Conservation (phyloP, 495 filamentous ascomycete species). For the Sphaerosporella brunnea region DNA sequence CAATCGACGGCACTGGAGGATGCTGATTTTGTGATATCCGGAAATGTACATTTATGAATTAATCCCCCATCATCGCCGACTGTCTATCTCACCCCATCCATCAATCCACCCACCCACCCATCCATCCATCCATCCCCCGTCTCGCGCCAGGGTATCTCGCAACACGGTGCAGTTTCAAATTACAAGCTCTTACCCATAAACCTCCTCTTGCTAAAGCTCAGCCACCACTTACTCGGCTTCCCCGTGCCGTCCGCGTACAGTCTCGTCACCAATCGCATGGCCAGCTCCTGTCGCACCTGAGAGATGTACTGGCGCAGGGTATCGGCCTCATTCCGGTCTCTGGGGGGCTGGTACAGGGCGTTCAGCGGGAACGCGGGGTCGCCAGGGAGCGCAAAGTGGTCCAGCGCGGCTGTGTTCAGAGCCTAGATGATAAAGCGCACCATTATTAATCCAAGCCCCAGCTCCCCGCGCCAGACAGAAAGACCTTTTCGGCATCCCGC, state of each 20-base stretch:
- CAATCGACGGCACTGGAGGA: no score
- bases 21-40: no score
- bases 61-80: no score
- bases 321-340: slow-evolving; percentile 76
- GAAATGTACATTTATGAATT: no score
- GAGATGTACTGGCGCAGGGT: slow-evolving; percentile 67
- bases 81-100: no score
- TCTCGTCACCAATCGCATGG: slow-evolving; percentile 56
- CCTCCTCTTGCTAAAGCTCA: slow-evolving; percentile 95
- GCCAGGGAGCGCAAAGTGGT: slow-evolving; percentile 90
- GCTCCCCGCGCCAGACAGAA: no score
- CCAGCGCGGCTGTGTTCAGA: slow-evolving; percentile 54
- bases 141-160: no score
- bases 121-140: no score
- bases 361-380: slow-evolving; percentile 86
- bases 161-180: no score
- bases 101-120: no score
- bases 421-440: no score
- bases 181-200: slow-evolving; percentile 92
- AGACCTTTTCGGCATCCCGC: slow-evolving; percentile 42
- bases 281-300: slow-evolving; percentile 84
- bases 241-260: slow-evolving; percentile 69
- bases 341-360: slow-evolving; percentile 48
- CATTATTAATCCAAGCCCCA: no score
- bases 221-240: slow-evolving; percentile 92